phyloP scores from a whole-genome alignment of 2,329 filamentous ascomycete species.

The Aspergillus fumigatus region DNA sequence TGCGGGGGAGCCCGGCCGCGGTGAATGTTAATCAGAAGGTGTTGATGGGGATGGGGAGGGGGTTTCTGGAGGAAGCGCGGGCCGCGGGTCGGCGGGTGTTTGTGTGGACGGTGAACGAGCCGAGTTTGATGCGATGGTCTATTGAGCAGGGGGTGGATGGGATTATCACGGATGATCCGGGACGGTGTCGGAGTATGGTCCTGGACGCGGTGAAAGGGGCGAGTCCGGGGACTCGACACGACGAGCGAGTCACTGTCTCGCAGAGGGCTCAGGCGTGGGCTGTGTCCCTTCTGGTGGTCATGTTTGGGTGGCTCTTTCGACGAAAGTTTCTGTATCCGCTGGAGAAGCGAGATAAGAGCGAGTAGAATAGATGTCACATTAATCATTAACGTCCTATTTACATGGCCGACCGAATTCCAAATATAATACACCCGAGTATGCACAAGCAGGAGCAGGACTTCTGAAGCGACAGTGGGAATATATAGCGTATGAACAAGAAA shows the following conservation, averaged over 20 bases:
- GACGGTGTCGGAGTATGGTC: slow-evolving; percentile 18
- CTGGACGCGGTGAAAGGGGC: background rate
- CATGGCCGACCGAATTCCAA: background rate
- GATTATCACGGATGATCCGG: slow-evolving; percentile 80
- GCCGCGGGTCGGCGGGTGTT: slow-evolving; percentile 58
- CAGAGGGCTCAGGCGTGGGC: background rate
- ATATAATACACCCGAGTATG: background rate
- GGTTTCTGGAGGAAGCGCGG: slow-evolving; percentile 62
- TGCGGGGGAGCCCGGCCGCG: slow-evolving; percentile 58
- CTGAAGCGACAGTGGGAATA: background rate
- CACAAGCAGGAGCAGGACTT: background rate
- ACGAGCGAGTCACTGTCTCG: background rate
- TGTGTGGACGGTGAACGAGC: slow-evolving; percentile 83
- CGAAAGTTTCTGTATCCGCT: background rate
- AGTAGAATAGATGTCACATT: background rate
- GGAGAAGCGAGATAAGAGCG: background rate
- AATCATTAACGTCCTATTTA: background rate
- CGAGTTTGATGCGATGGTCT: slow-evolving; percentile 75
- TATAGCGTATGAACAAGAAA: background rate
- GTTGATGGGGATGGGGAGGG: slow-evolving; percentile 62
- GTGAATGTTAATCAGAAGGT: slow-evolving; percentile 66
- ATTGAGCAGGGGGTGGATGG: slow-evolving; percentile 66
- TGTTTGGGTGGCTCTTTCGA: background rate
- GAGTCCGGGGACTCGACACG: background rate
- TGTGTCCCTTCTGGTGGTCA: background rate